Conservation (phyloP, 805 yeast genomes). For the Candida xyloterini region DNA sequence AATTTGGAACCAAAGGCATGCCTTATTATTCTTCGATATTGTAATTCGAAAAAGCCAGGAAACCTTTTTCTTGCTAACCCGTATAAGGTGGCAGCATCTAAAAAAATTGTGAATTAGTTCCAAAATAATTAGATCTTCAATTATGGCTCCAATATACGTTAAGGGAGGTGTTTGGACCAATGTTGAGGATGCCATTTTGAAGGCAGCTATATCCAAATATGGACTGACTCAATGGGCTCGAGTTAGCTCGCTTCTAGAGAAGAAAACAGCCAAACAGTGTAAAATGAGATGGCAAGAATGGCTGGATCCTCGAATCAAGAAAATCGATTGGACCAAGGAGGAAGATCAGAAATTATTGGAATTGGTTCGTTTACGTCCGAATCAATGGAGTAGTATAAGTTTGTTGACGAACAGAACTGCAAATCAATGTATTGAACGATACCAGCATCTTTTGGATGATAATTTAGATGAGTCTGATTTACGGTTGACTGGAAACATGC, state of each 20-base stretch:
- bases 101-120: constrained; percentile 1
- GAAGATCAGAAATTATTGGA: constrained; percentile 74
- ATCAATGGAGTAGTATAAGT: constrained; percentile 94
- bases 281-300: constrained; percentile 91
- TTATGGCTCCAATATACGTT: constrained; percentile 62
- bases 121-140: constrained; percentile 12
- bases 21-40: neutral
- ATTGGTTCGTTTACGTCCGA: constrained; percentile 71
- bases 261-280: constrained; percentile 88
- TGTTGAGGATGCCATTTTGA: constrained; percentile 77
- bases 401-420: constrained; percentile 80
- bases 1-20: constrained; percentile 21
- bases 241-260: constrained; percentile 78
- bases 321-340: constrained; percentile 63
- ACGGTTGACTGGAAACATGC: constrained; percentile 23
- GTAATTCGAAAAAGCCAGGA: constrained; percentile 8
- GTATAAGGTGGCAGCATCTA: constrained; percentile 3
- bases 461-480: constrained; percentile 31
- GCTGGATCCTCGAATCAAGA: constrained; percentile 69
- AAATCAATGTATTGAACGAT: constrained; percentile 80
- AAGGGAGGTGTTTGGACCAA: constrained; percentile 93
- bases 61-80: constrained; percentile 11
- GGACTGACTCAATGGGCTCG: constrained; percentile 95
- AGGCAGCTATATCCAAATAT: constrained; percentile 89
- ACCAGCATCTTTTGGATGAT: constrained; percentile 65